Percentiles rank a stretch among this genome's conserved stretches.
These are phyloP conservation scores for Mixia osmundae DNA, from an alignment of 1,284 basidiomycete genomes.

Conservation along the genomic window DNA sequence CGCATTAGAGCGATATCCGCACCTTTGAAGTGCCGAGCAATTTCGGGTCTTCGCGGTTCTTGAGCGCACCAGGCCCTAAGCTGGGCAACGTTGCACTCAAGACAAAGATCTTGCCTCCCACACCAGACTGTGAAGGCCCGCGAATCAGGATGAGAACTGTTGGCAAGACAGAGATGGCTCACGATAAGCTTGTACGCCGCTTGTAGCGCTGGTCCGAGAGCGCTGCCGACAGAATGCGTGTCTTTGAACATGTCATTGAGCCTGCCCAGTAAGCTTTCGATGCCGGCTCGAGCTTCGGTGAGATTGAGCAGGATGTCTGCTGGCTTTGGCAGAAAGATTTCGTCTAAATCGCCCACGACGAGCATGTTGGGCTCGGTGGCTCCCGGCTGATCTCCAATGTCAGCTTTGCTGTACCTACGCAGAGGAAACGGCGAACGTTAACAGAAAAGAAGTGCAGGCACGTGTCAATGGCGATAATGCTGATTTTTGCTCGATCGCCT, in stretches of 20 bases:
- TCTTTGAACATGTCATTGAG: slow-evolving; percentile 95
- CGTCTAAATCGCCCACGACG: slow-evolving; percentile 87
- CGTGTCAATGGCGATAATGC: slow-evolving; percentile 77
- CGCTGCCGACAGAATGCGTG: slow-evolving; percentile 69
- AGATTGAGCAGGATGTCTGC: slow-evolving; percentile 87
- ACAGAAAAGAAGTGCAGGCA: slow-evolving; percentile 94
- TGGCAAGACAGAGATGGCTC: slow-evolving; percentile 13
- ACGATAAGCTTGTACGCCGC: slow-evolving; percentile 90
- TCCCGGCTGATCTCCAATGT: slow-evolving; percentile 35
- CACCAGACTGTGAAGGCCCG: slow-evolving; percentile 35
- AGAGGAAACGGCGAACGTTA: slow-evolving; percentile 17
- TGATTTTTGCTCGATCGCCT: slow-evolving; percentile 73
- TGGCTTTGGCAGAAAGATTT: slow-evolving; percentile 93
- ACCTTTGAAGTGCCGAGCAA: slow-evolving; percentile 83
- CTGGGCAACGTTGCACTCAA: slow-evolving; percentile 69
- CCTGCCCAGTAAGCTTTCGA: slow-evolving; percentile 59
- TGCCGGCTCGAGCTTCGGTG: slow-evolving; percentile 50
- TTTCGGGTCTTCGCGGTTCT: slow-evolving; percentile 91
- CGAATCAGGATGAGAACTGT: neutral
- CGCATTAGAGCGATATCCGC: slow-evolving; percentile 13
- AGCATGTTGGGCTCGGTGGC: slow-evolving; percentile 73
- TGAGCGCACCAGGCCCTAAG: slow-evolving; percentile 71
- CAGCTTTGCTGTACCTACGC: neutral
- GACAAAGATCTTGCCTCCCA: slow-evolving; percentile 90
- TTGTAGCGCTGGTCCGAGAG: slow-evolving; percentile 84